phyloP scores from a whole-genome alignment of 257 asterid species.

The Osmanthus fragrans region DNA sequence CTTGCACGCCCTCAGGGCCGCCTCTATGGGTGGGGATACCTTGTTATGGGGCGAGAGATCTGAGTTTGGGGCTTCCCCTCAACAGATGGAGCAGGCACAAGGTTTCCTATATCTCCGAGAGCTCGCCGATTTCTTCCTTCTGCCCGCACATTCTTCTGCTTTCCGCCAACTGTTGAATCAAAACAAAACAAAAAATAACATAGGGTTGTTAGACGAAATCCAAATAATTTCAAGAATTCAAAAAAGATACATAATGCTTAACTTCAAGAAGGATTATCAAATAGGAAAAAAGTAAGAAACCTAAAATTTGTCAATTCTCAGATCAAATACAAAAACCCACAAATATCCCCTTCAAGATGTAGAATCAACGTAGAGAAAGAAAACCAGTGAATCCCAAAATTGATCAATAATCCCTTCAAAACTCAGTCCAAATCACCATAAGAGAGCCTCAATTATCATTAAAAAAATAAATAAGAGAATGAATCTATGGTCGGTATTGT shows the following conservation, averaged over 20 bases:
- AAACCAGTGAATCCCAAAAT: not conserved
- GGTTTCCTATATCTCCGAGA: conserved; percentile 52
- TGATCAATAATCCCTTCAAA: not conserved
- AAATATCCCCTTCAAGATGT: not conserved
- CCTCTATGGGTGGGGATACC: conserved; percentile 12
- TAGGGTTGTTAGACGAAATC: not conserved
- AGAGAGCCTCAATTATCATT: not conserved
- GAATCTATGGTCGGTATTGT: not conserved
- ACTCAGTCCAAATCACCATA: not conserved
- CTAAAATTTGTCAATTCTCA: not conserved
- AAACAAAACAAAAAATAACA: not conserved
- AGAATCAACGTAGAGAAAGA: not conserved
- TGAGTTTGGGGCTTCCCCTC: conserved; percentile 37
- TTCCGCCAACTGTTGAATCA: conserved; percentile 23
- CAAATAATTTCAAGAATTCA: not conserved
- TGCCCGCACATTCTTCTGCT: conserved; percentile 35
- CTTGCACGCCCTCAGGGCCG: no score
- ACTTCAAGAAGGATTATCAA: not conserved
- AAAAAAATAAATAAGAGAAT: not conserved
- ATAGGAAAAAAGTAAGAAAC: no score
- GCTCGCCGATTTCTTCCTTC: conserved; percentile 46
- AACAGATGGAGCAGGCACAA: conserved; percentile 33
- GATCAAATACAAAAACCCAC: not conserved
- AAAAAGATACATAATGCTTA: not conserved
- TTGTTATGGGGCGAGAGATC: conserved; percentile 41